Base-by-base conservation (phyloP, 768 basidiomycete species). In the Lyophyllum shimeji region DNA sequence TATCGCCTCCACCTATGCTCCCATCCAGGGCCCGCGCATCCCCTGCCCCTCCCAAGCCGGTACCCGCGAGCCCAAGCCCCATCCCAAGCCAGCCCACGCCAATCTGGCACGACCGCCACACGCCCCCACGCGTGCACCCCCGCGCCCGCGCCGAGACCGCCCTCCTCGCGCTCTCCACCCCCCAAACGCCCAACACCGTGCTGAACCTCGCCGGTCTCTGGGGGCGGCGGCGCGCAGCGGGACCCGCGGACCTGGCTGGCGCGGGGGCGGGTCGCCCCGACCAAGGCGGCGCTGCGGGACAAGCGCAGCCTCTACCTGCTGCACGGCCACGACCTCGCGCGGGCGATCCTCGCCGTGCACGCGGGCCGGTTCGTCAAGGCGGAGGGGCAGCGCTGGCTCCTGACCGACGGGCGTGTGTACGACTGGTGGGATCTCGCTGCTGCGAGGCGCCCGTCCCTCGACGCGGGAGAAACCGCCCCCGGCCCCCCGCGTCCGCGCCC, bases 371-470 rank as follows among this genome's bases (percentile, higher is more conserved):
- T 80, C 48, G 50, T 58, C 25, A 75, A 72, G 43, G 78, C 82
- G 1, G 58, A 65, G 3, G 83, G 82, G 0, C 74, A 84, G 62
- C 75, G 84, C 6, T 85, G 82, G 83, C 62, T 84, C 3, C 65
- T 84, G 31, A 82, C 79, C 2, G 82, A 85, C 57, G 72, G 72
- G 18, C 76, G 81, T 6, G 76, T 83, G 37, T 84, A 85, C 62
- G 85, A 87, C 65, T 87, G 85, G 85, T 87, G 84, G 84, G 82
- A 86, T 60, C 71, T 86, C 3, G 82, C 80, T 0, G 77, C 78
- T 6, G 77, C 80, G 2, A 86, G 83, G 83, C 81, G 78, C n/a
- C n/a, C n/a, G n/a, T n/a, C n/a, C n/a, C n/a, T n/a, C n/a, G n/a
- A n/a, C n/a, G n/a, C n/a, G n/a, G n/a, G n/a, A n/a, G n/a, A n/a